Conservation (phyloP, 768 basidiomycete species). For the Leucosporidium yakuticum region DNA sequence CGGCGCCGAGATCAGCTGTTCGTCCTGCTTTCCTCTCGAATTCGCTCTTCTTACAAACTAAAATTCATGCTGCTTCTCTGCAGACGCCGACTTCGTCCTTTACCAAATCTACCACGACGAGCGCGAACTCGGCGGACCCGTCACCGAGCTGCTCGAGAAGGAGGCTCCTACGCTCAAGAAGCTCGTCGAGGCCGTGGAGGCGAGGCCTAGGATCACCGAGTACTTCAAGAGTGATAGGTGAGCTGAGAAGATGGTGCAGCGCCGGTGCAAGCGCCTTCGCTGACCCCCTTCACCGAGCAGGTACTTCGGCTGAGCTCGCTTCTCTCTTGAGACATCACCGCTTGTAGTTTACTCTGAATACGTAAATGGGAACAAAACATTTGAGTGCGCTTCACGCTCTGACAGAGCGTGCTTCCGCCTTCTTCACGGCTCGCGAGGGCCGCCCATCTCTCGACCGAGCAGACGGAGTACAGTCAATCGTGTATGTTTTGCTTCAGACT, state of each 20-base stretch:
- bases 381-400: too few species aligned
- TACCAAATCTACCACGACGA: slow-evolving; percentile 11
- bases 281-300: background rate
- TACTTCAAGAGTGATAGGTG: slow-evolving; percentile 2
- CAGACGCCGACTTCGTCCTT: slow-evolving; percentile 11
- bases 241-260: background rate
- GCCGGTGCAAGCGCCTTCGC: background rate
- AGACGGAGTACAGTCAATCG: too few species aligned
- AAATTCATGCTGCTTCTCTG: too few species aligned
- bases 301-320: background rate
- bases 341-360: too few species aligned
- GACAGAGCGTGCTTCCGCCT: too few species aligned
- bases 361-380: too few species aligned
- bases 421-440: too few species aligned
- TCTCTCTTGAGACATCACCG: too few species aligned
- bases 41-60: background rate
- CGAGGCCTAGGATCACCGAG: background rate
- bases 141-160: background rate
- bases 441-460: too few species aligned
- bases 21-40: background rate
- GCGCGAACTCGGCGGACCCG: background rate
- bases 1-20: background rate
- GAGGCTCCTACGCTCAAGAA: background rate
- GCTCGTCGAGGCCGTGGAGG: slow-evolving; percentile 7
- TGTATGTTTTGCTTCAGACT: too few species aligned